Base-by-base conservation (phyloP, 2,329 filamentous ascomycete genomes). In the Ophiostoma perfectum region DNA sequence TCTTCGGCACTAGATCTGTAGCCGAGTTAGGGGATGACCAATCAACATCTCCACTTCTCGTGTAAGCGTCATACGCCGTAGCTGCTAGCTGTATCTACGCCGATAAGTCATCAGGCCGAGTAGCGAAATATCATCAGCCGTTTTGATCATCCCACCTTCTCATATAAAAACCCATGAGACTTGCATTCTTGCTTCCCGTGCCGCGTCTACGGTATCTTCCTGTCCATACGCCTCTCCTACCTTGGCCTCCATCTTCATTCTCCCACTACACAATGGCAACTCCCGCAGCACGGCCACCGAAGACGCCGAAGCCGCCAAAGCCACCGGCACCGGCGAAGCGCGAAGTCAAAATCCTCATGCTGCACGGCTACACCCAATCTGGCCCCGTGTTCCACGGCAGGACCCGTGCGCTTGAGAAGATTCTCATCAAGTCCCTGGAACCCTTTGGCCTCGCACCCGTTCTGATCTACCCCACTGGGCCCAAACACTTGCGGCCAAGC, bases 361-460 rank as follows among this genome's bases (percentile, higher is more conserved):
- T 93, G 41, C 90, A 93, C 74, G 90, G 94, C 78, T 97, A 88
- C 84, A 97, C 94, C 7, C 94, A 98, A 82, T 96, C 91, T 41
- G 93, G 93, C 4, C 79, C 88, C 4, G 82, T 93, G 71, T 97
- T 97, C 85, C 89, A 87, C 76, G 86, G 89, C 77, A 97, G 97
- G 81, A 96, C 92, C 63, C 91, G 92, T 77, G 92, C 92, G 11
- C 82, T 97, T 1, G 87, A 93, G 74, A 97, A 97, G 78, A 82
- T 89, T 67, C 84, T 97, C 69, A 78, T 82, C 70, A 97, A 96
- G 76, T 80, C 86, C 41, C 90, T 97, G 71, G 78, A 84, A 1
- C 84, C 88, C 62, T 79, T 84, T 68, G 80, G 81, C 73, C 76
- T 86, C 74, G 82, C 76, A 67, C 83, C 81, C 72, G 81, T 78